Base-by-base conservation (phyloP, 208 protist species). In the Crithidia sp. region DNA sequence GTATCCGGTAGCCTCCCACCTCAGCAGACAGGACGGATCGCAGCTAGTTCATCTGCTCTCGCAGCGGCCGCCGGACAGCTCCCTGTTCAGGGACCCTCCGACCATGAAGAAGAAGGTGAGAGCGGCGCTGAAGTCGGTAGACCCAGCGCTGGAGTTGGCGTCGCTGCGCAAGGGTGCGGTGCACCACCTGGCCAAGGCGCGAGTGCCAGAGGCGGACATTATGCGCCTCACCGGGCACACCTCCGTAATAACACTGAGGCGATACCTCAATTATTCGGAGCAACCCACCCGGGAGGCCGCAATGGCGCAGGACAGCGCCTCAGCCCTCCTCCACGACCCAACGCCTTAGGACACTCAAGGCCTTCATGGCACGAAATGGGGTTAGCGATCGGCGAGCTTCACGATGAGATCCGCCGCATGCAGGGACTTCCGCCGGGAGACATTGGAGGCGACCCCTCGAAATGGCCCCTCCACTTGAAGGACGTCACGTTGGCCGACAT, bases 171-270 rank as follows among this genome's bases (percentile, higher is more conserved):
- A 73, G 28, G 50, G 67, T 47, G 67, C 67, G 6, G 56, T 56
- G 40, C 55, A 54, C 14, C 67, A 36, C 17, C 41, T 73, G 43
- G 67, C 67, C 3, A 36, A 28, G 55, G 43, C 44, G 13, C 5
- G 14, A 9, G 55, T 62, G 40, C 8, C 55, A 19, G 67, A 63
- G 55, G 16, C 12, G 17, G 57, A 73, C 10, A 64, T 59, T 4
- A 65, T 73, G 55, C 54, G 50, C 9, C 50, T 73, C 6, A 65
- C 55, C 6, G 67, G 67, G 10, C 67, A 73, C 54, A 73, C 67
- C 5, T 28, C 14, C 39, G 43, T 49, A 12, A 57, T 37, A 39
- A 62, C 67, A 9, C n/a, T 54, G 56, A 14, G 40, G 13, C 54
- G 56, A 17, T 73, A 73, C 67, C 53, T 64, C 39, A 45, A 43